These are phyloP conservation scores for Tetrapisispora iriomotensis DNA, from an alignment of 805 yeast species.

Conservation along the genomic window DNA sequence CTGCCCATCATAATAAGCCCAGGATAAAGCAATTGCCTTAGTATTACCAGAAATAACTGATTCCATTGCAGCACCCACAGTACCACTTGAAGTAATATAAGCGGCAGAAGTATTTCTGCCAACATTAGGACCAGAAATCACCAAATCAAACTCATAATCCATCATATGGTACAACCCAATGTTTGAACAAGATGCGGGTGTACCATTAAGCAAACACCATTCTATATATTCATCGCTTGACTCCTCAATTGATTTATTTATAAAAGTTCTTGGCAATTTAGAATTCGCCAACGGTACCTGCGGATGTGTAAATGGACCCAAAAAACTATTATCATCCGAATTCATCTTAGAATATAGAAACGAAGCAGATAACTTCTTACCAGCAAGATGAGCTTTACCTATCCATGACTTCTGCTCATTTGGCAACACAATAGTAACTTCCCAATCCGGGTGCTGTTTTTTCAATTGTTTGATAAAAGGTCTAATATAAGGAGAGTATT, in stretches of 20 bases:
- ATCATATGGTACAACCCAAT: conserved; percentile 72
- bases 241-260: conserved; percentile 8
- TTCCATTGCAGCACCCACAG: conserved; percentile 96
- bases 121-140: conserved; percentile 89
- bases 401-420: conserved; percentile 85
- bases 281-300: conserved; percentile 31
- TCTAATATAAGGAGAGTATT: conserved; percentile 75
- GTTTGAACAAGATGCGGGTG: conserved; percentile 94
- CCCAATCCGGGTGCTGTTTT: conserved; percentile 62
- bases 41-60: conserved; percentile 58
- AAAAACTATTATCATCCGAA: conserved; percentile 40
- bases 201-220: conserved; percentile 84
- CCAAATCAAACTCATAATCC: conserved; percentile 58
- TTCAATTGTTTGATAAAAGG: conserved; percentile 63
- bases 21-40: conserved; percentile 72
- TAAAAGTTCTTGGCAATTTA: conserved; percentile 14
- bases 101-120: conserved; percentile 88
- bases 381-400: conserved; percentile 93
- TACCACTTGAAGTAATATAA: conserved; percentile 85
- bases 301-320: conserved; percentile 58
- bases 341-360: conserved; percentile 51
- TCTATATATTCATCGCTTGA: conserved; percentile 39
- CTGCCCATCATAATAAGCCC: conserved; percentile 54
- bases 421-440: conserved; percentile 75
- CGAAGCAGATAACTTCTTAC: conserved; percentile 47